Evolutionary conservation across 108 stramenopile species (phyloP).

Genomic region (Licmophora abbreviata): DNA sequence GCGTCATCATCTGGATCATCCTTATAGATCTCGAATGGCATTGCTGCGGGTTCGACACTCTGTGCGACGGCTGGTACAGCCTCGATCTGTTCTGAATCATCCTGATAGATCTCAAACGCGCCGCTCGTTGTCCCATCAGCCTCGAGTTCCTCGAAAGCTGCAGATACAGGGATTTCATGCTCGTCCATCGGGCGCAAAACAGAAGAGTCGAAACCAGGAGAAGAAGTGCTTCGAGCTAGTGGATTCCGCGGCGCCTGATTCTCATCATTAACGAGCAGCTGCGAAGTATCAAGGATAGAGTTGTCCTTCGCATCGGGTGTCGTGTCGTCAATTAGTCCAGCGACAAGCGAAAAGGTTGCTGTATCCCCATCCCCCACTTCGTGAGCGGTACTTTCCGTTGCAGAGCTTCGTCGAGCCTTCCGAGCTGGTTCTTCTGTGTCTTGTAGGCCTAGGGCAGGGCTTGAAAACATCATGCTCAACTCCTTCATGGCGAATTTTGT

Average conservation of each 20-base stretch:
- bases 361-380: neutral
- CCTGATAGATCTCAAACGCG: conserved; percentile 20
- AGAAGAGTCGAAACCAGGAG: conserved; percentile 9
- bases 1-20: conserved; percentile 6
- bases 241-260: conserved; percentile 16
- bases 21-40: conserved; percentile 12
- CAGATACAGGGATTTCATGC: conserved; percentile 4
- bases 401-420: conserved; percentile 7
- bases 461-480: conserved; percentile 84
- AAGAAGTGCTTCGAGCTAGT: conserved; percentile 7
- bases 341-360: conserved; percentile 16
- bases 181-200: conserved; percentile 7
- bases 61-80: neutral
- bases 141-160: conserved; percentile 4
- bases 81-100: conserved; percentile 9
- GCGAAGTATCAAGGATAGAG: conserved; percentile 10
- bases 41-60: neutral
- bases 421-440: neutral
- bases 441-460: conserved; percentile 41
- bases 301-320: conserved; percentile 10
- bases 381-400: neutral
- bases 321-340: conserved; percentile 7
- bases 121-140: neutral
- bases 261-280: conserved; percentile 16
- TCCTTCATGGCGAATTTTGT: conserved; percentile 74